Conservation (phyloP, 2,329 filamentous ascomycete species). For the Neofusicoccum kwambonambiense region DNA sequence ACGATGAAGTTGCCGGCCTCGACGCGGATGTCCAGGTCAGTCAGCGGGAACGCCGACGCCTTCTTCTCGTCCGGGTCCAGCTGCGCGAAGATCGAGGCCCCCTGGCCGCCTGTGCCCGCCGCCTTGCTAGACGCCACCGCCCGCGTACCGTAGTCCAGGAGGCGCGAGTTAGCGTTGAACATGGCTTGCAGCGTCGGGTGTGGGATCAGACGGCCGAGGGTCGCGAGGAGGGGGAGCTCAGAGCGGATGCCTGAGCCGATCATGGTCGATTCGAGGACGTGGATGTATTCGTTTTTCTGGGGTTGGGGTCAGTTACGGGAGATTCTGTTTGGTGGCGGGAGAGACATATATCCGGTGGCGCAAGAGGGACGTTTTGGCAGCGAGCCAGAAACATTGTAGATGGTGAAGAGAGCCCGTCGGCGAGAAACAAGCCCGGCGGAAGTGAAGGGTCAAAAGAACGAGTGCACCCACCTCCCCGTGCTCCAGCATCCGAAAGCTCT, state of each 20-base stretch:
- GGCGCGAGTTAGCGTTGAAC: constrained; percentile 36
- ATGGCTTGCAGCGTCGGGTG: constrained; percentile 31
- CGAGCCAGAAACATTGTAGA: too few relatives aligned
- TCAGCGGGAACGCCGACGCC: constrained; percentile 29
- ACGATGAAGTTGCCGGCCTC: constrained; percentile 36
- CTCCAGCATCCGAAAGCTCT: constrained; percentile 56
- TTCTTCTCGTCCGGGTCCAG: constrained; percentile 33
- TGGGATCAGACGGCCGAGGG: constrained; percentile 32
- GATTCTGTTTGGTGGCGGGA: too few relatives aligned
- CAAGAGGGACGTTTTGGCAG: too few relatives aligned
- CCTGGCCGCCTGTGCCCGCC: constrained; percentile 23
- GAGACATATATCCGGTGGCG: too few relatives aligned
- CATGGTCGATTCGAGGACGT: constrained; percentile 36
- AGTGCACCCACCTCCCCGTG: constrained; percentile 42
- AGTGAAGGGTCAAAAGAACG: not conserved
- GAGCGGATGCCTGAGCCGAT: constrained; percentile 37
- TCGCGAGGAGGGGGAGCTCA: constrained; percentile 34
- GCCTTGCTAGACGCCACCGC: constrained; percentile 30
- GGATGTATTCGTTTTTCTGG: constrained; percentile 36
- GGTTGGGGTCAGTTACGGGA: not conserved
- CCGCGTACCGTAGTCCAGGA: constrained; percentile 30
- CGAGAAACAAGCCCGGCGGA: not conserved
- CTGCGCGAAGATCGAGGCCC: constrained; percentile 35
- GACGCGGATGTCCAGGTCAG: constrained; percentile 33
- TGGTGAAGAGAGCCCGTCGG: too few relatives aligned